phyloP scores from a whole-genome alignment of 2,329 filamentous ascomycete species.

The Harringtonia lauricola region DNA sequence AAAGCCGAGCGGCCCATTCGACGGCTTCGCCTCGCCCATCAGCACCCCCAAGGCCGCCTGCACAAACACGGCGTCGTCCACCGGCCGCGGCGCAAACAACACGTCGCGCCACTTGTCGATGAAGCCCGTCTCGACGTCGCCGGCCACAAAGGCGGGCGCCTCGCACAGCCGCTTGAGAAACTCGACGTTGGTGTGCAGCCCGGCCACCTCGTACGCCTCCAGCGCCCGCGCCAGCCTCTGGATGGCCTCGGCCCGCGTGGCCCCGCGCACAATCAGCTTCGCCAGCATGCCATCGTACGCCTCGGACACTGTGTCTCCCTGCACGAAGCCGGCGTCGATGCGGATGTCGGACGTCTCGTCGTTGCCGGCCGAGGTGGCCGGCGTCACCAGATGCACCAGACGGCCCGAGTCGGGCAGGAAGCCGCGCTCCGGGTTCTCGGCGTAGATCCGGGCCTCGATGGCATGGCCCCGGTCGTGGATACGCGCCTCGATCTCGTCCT shows the following conservation, averaged over 20 bases:
- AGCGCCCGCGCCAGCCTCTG: slow-evolving; percentile 72
- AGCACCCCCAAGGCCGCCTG: slow-evolving; percentile 77
- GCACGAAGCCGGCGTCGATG: slow-evolving; percentile 85
- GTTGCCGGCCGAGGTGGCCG: slow-evolving; percentile 28
- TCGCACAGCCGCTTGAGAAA: slow-evolving; percentile 84
- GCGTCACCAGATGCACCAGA: slow-evolving; percentile 72
- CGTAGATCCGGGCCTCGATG: slow-evolving; percentile 93
- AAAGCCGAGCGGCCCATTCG: slow-evolving; percentile 37
- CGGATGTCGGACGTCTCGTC: slow-evolving; percentile 56
- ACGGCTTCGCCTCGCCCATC: slow-evolving; percentile 20
- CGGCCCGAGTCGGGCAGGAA: slow-evolving; percentile 92
- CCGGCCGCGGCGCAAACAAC: slow-evolving; percentile 55
- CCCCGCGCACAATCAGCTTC: slow-evolving; percentile 85
- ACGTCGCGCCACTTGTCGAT: slow-evolving; percentile 79
- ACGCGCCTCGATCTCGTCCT: slow-evolving; percentile 56
- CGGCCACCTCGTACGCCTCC: slow-evolving; percentile 84
- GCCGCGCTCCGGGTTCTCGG: slow-evolving; percentile 82
- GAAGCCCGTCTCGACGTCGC: slow-evolving; percentile 90
- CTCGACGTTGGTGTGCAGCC: slow-evolving; percentile 89
- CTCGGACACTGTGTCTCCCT: slow-evolving; percentile 85
- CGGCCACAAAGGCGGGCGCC: slow-evolving; percentile 70
- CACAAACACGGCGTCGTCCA: slow-evolving; percentile 64
- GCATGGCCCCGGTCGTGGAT: slow-evolving; percentile 73
- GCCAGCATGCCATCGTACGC: slow-evolving; percentile 99
- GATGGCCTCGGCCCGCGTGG: slow-evolving; percentile 68